Evolutionary conservation across 805 yeast genomes (phyloP).

Genomic region (Cyberlindnera veronae): DNA sequence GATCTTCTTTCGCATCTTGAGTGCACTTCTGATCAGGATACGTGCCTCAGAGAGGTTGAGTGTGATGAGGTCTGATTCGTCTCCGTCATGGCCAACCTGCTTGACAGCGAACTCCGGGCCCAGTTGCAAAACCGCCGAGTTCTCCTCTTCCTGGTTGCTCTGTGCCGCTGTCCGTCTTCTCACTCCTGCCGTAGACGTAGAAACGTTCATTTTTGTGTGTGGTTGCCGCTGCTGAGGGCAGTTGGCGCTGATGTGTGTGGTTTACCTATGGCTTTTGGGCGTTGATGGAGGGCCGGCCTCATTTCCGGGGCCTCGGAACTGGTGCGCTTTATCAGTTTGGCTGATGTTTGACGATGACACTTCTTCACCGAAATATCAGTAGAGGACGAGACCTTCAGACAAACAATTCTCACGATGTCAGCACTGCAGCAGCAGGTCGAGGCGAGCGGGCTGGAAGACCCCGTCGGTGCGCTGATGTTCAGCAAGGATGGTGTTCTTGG

Average conservation of each 20-base stretch:
- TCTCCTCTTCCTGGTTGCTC: conserved; percentile 78
- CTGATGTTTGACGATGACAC: no score
- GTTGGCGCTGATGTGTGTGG: no score
- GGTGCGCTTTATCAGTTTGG: no score
- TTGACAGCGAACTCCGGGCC: conserved; percentile 90
- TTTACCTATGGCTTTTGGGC: no score
- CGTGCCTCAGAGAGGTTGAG: conserved; percentile 88
- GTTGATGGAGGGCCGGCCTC: no score
- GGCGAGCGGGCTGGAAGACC: conserved; percentile 13
- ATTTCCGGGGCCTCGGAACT: no score
- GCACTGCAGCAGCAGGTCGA: conserved; percentile 9
- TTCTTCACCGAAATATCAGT: no score
- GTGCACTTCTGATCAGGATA: conserved; percentile 83
- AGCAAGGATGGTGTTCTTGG: conserved; percentile 19
- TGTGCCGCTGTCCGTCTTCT: conserved; percentile 69
- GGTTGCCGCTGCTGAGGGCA: no score
- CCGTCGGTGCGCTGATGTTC: conserved; percentile 16
- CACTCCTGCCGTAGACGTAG: conserved; percentile 84
- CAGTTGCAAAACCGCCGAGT: conserved; percentile 78
- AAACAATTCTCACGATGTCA: no score
- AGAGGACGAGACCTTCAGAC: no score
- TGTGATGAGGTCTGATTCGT: conserved; percentile 72
- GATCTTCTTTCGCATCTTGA: conserved; percentile 65
- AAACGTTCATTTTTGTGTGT: conserved; percentile 93
- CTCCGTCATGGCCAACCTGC: conserved; percentile 80